Evolutionary conservation across 441 rosid species (phyloP), one percentile per base, ranked within the genome.

Genomic region (Syzygium malaccense): DNA sequence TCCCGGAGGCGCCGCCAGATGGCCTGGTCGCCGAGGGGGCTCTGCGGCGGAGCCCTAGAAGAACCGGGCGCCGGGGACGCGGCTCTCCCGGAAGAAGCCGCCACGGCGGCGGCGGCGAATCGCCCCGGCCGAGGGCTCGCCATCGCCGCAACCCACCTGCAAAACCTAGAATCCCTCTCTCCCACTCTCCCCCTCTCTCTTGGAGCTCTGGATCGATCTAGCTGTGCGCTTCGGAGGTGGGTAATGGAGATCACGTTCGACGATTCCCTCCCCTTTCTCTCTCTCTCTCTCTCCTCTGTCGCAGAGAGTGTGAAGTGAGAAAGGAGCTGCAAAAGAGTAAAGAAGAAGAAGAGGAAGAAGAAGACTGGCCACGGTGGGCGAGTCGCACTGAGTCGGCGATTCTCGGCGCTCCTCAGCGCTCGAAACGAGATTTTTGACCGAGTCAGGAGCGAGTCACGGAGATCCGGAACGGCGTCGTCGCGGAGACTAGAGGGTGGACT

Each of bases 1-100:
- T 94, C 97, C 89, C 91, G 93, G 86, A 95, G 95, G 4, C 96
- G 93, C 90, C 90, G 96, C 98, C 98, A 95, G 91, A 95, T 90
- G 85, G 94, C 53, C 51, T 94, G 94, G 54, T 94, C 96, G 83
- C 90, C 86, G 26, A 93, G 19, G 53, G 95, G 92, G 90, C 90
- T 94, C 91, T 91, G 92, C 88, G 93, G 92, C 89, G 92, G 90
- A 93, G 94, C 95, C 95, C 97, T 93, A 91, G 94, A 88, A 91
- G 94, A 88, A 10, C 91, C 88, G 55, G 93, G 92, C 26, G 91
- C 91, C 33, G 91, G 89, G 37, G 91, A 71, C 88, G 89, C 90
- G 45, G 92, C 83, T 71, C 86, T 88, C 78, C 48, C 64, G n/a
- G 88, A 86, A 32, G 88, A 88, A 48, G 86, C 88, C 48, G 8